phyloP scores from a whole-genome alignment of 75 land plant genomes.

The Adiantum capillusveneris region DNA sequence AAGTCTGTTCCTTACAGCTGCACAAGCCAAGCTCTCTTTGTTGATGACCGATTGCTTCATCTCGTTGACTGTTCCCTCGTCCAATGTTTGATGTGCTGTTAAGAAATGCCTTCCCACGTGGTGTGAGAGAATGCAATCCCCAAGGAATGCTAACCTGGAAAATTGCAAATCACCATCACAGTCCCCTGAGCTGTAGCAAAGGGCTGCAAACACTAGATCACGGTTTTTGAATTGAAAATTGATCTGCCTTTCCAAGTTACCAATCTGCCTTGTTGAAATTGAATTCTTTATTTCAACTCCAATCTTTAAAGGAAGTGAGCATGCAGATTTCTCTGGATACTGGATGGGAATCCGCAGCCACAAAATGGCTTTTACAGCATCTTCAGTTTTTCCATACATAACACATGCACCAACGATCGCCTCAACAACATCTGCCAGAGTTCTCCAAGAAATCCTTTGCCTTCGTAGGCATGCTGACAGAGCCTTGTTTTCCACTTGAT shows the following conservation, averaged over 20 bases:
- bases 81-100: background rate
- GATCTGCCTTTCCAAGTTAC: conserved; percentile 17
- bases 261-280: conserved; percentile 1
- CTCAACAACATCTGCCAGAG: conserved; percentile 35
- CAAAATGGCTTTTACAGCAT: conserved; percentile 15
- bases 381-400: conserved; percentile 9
- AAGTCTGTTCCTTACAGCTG: background rate
- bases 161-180: background rate
- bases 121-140: conserved; percentile 8
- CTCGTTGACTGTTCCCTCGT: background rate
- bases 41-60: conserved; percentile 13
- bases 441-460: conserved; percentile 21
- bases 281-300: background rate
- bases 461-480: background rate
- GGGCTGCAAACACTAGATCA: background rate
- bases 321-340: conserved; percentile 5
- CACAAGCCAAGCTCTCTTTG: conserved; percentile 11
- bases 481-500: background rate
- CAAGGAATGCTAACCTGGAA: conserved; percentile 8
- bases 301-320: background rate
- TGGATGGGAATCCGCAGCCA: conserved; percentile 25
- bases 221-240: conserved; percentile 12
- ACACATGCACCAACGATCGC: conserved; percentile 23
- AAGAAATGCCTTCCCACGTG: conserved; percentile 7
- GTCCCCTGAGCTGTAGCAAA: background rate